phyloP scores from a whole-genome alignment of 352 stramenopile genomes.

The Pythium vanterpoolii region DNA sequence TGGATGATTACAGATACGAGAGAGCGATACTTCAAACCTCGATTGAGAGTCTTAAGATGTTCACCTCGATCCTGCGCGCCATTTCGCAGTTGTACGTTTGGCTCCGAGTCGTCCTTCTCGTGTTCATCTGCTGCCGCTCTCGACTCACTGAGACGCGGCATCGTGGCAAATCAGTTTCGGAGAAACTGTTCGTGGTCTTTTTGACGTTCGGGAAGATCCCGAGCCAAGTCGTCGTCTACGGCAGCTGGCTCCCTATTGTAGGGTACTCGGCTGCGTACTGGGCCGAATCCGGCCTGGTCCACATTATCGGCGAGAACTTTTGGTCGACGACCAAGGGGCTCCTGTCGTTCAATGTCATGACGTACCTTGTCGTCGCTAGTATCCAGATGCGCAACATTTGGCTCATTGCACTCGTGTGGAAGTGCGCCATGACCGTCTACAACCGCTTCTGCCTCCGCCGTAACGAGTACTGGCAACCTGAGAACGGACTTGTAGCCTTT shows the following conservation, averaged over 20 bases:
- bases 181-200: background rate
- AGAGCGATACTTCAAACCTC: constrained; percentile 5
- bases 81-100: constrained; percentile 20
- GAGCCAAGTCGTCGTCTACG: constrained; percentile 28
- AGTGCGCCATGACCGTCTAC: constrained; percentile 8
- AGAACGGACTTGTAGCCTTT: background rate
- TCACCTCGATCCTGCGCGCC: constrained; percentile 2
- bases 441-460: background rate
- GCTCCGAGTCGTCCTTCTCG: constrained; percentile 13
- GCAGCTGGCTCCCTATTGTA: constrained; percentile 24
- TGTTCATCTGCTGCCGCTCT: constrained; percentile 1
- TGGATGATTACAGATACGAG: constrained; percentile 32
- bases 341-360: constrained; percentile 18
- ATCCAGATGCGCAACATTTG: constrained; percentile 44
- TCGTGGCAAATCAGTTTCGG: background rate
- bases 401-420: constrained; percentile 28
- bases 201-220: constrained; percentile 22
- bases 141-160: background rate
- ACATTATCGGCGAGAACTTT: constrained; percentile 22
- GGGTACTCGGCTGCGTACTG: constrained; percentile 28
- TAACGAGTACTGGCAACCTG: background rate
- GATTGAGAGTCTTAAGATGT: background rate
- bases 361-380: constrained; percentile 21
- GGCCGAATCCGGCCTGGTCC: constrained; percentile 25
- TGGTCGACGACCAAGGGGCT: constrained; percentile 25